Base-by-base conservation (phyloP, 2,329 filamentous ascomycete species). In the Exophiala alcalophila region DNA sequence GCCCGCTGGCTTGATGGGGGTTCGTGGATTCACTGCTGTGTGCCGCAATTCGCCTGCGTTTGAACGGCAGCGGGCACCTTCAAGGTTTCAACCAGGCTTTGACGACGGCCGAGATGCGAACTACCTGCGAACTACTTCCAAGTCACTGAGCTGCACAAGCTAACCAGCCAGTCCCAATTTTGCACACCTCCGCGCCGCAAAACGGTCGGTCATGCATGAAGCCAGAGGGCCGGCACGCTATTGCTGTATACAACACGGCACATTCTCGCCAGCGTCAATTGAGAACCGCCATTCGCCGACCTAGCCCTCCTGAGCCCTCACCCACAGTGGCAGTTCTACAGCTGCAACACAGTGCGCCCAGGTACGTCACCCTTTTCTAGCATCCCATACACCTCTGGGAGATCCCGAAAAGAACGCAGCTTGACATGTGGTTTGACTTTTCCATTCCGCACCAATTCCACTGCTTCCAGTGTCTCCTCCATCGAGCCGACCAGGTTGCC, bases 401-500 rank as follows among this genome's bases (percentile, higher is more conserved):
- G 48, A 24, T 72, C 67, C 40, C 49, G 61, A 42, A 72, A 71
- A 3, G 60, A 55, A n/a, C 67, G 59, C 10, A 72, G 58, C 32
- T 62, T 57, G 18, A 70, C 59, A 29, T 62, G 62, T 18, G 68
- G 67, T 35, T 64, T 70, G 5, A 72, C 65, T 16, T 67, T 50
- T 0, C 68, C 68, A 2, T 57, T 58, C 25, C 64, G 55, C 1
- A 71, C 67, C 42, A 69, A 49, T 23, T 70, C 66, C 14, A 71
- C 67, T 0, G 68, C 69, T 44, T 71, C 69, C 54, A 70, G 59
- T 29, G 67, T 70, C 47, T 72, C 70, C 45, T 66, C 67, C 49
- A 71, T 49, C 4, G 63, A 69, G 1, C 68, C 68, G 4, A 71
- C 63, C 25, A 72, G 54, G 35, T 70, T 72, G 1, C 68, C 67